phyloP scores from a whole-genome alignment of 2,329 filamentous ascomycete genomes.

The Colletotrichum cuscutae region DNA sequence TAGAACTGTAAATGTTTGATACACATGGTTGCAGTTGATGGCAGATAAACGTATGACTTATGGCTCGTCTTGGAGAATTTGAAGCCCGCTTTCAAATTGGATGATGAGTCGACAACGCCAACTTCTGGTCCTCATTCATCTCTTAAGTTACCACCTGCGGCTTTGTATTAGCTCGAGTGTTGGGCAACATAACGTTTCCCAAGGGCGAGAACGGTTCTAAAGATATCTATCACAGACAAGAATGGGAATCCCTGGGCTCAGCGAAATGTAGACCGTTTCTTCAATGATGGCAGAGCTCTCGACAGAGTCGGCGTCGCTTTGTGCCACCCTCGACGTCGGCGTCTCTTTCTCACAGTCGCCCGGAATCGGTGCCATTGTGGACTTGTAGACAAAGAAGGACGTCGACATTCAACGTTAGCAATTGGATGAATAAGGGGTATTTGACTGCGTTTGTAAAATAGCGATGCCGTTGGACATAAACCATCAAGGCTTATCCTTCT shows the following conservation, averaged over 20 bases:
- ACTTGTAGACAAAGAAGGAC: neutral
- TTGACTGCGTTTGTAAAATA: neutral
- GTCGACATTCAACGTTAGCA: neutral
- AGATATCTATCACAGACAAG: neutral
- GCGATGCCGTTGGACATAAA: neutral
- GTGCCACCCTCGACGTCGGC: neutral
- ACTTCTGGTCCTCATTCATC: neutral
- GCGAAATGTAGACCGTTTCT: accelerated
- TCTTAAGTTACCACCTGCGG: neutral
- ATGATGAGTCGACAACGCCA: neutral
- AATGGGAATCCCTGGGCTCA: neutral
- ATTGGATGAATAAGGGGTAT: neutral
- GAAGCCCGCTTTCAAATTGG: neutral
- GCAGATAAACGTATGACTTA: neutral
- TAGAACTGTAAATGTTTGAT: conserved; percentile 26
- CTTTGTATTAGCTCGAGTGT: neutral
- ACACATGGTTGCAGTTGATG: conserved; percentile 11
- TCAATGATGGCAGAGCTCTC: neutral
- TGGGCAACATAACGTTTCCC: neutral
- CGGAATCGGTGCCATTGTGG: neutral
- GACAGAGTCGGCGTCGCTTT: neutral
- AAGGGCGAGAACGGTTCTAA: neutral
- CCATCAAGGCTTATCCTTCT: neutral
- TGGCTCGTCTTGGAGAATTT: neutral
- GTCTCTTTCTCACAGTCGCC: neutral